Percentiles rank a stretch among this genome's conserved stretches.
Conservation (phyloP, 192 early-diverging fungal genomes). For the Mortierella claussenii region DNA sequence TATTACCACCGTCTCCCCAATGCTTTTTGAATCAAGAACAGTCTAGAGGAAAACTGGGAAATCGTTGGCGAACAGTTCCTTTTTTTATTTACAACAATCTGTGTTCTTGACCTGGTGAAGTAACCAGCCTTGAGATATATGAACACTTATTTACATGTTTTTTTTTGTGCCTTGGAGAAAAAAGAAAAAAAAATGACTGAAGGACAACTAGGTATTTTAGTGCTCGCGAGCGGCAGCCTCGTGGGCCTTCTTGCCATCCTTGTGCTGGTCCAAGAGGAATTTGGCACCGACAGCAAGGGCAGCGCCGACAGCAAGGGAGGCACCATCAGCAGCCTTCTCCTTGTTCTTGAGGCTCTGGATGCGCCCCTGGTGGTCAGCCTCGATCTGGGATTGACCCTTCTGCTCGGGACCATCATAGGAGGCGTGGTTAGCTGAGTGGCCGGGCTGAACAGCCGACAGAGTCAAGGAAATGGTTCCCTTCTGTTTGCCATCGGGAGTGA, state of each 20-base stretch:
- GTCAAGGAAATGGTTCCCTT: conserved; percentile 49
- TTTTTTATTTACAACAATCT: too few species aligned
- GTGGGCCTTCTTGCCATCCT: background rate
- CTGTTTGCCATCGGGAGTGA: conserved; percentile 42
- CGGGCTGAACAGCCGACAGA: conserved; percentile 31
- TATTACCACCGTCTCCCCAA: too few species aligned
- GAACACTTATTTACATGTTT: too few species aligned
- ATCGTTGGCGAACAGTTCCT: too few species aligned
- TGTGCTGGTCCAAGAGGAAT: background rate
- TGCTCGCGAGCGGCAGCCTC: too few species aligned
- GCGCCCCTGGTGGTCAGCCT: conserved; percentile 34
- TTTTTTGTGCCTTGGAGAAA: too few species aligned
- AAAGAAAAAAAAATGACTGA: too few species aligned
- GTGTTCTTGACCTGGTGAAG: too few species aligned
- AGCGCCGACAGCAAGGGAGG: conserved; percentile 35
- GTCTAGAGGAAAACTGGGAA: too few species aligned
- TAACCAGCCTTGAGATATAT: too few species aligned
- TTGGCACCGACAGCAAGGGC: conserved; percentile 20
- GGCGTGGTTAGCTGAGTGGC: conserved; percentile 18
- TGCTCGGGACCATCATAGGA: background rate
- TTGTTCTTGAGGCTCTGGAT: conserved; percentile 47
- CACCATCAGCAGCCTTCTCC: conserved; percentile 37
- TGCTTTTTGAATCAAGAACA: too few species aligned
- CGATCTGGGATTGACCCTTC: conserved; percentile 38
- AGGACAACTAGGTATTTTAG: too few species aligned